Evolutionary conservation across 176 grass and related monocot genomes (phyloP), one percentile per base, ranked within the genome.

Genomic region (Bonia amplexicaulis): DNA sequence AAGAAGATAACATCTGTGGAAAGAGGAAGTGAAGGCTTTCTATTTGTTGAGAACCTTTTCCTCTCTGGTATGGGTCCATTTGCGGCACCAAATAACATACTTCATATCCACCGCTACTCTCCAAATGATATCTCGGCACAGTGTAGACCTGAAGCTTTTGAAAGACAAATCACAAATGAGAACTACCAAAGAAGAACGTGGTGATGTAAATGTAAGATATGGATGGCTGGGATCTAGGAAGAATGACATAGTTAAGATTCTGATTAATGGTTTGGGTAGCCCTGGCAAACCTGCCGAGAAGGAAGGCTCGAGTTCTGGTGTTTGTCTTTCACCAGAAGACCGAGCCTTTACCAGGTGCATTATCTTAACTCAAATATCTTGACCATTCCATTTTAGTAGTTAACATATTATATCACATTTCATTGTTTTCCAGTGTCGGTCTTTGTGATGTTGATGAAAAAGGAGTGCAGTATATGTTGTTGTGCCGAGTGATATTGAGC

Each of bases 401-500:
- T 73, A 47, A 17, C 42, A n/a, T 72, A 37, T 86, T 71, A 82
- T 2, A 31, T 29, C 27, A 60, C 2, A 19, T 74, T 58, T 53
- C 15, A 44, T 91, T 80, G 79, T 86, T 84, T 77, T 9, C 42
- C 80, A 97, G 95, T 37, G 86, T 94, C 5, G 93, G 91, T 88
- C 88, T 87, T 85, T 94, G 92, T 84, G 95, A 94, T 94, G 88
- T 92, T 91, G 95, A 97, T 79, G 84, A 91, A 92, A 97, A 97
- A 90, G 92, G 90, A 40, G 77, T 94, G 79, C 92, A 97, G 69
- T 94, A 89, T 86, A 94, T 94, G 90, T 87, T 97, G 75, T 53
- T 97, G 66, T 97, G 95, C 86, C 86, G 81, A 26, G 23, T 89
- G 52, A 92, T 94, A 82, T 76, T 92, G 66, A 89, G 92, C 5